Conservation (phyloP, 208 protist species). For the Trypanosomatidae sp. region DNA sequence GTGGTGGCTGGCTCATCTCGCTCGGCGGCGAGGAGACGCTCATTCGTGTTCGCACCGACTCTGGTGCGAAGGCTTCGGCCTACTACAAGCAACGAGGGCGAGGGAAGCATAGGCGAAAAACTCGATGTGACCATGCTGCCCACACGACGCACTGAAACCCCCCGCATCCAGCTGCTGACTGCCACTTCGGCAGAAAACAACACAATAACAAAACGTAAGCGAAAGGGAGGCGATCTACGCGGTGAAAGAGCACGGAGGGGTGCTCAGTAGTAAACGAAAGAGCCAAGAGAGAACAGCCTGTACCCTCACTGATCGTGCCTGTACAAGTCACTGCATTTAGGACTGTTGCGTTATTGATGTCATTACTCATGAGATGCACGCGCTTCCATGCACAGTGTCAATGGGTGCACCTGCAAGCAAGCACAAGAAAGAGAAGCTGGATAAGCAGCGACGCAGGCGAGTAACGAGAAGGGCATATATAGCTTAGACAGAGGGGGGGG, state of each 20-base stretch:
- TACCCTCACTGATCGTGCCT: background rate
- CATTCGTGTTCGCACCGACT: conserved; percentile 18
- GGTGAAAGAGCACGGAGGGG: background rate
- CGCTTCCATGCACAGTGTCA: background rate
- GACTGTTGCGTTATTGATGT: background rate
- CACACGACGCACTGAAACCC: background rate
- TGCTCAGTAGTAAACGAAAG: background rate
- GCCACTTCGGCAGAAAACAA: background rate
- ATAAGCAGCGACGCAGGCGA: background rate
- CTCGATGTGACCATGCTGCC: background rate
- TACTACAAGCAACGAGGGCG: background rate
- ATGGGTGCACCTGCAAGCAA: background rate
- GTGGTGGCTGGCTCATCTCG: conserved; percentile 21
- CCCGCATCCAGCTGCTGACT: background rate
- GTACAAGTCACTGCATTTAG: background rate
- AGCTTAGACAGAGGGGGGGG: background rate
- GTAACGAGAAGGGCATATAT: background rate
- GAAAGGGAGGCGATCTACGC: background rate
- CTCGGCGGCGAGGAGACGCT: conserved; percentile 14
- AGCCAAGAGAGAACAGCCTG: background rate
- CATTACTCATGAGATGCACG: background rate
- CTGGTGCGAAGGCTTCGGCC: conserved; percentile 9
- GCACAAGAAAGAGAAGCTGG: background rate
- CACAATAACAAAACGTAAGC: background rate
- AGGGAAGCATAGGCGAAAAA: background rate